Evolutionary conservation across 768 basidiomycete genomes (phyloP).

Genomic region (Cystofilobasidium macerans): DNA sequence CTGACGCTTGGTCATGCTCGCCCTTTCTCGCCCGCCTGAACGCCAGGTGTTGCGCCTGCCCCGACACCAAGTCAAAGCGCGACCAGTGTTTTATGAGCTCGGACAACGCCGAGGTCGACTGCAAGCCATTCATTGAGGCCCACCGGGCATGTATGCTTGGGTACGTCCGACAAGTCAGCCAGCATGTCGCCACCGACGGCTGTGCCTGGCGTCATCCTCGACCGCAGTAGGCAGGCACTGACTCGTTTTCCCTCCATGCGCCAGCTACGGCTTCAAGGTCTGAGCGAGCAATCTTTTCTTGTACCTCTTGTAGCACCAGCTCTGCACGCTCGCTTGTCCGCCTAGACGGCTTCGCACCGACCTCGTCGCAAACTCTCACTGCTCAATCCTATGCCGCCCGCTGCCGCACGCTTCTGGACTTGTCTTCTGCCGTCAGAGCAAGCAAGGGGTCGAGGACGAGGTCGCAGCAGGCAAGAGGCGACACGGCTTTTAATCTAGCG

Average conservation of each 20-base stretch:
- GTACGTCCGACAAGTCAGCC: slow-evolving; percentile 4
- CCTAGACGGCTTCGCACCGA: no score
- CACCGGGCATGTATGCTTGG: slow-evolving; percentile 83
- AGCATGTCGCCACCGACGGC: no score
- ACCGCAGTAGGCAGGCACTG: no score
- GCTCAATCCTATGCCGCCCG: background rate
- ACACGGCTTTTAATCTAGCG: slow-evolving; percentile 22
- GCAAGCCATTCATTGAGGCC: slow-evolving; percentile 62
- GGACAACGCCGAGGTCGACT: slow-evolving; percentile 51
- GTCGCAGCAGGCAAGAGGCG: background rate
- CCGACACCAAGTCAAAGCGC: slow-evolving; percentile 77
- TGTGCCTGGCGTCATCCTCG: no score
- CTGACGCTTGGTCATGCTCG: slow-evolving; percentile 2
- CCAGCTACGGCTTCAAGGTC: slow-evolving; percentile 14
- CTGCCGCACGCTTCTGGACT: no score
- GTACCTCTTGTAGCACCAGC: no score
- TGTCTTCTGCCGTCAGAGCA: no score
- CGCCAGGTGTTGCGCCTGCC: slow-evolving; percentile 89
- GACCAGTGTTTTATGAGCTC: slow-evolving; percentile 83
- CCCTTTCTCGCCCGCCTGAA: background rate
- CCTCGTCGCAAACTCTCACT: no score
- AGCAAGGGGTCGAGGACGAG: no score
- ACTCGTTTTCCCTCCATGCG: background rate
- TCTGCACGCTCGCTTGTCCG: no score
- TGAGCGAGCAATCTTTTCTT: no score